Evolutionary conservation across 192 early-diverging fungal species (phyloP), one percentile per base, ranked within the genome.

Genomic region (Entomortierella chlamydospora): DNA sequence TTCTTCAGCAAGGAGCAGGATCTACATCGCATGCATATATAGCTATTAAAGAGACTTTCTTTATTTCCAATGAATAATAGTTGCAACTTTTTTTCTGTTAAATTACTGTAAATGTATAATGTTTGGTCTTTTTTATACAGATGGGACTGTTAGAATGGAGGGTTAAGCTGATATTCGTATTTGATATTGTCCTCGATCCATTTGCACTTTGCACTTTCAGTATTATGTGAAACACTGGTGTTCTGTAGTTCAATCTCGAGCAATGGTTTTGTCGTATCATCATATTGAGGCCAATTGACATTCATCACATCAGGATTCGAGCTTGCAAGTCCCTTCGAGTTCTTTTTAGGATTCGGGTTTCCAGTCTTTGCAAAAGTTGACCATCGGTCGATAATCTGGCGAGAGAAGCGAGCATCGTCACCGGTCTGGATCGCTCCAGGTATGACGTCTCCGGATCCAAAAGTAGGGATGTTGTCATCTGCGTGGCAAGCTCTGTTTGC

Each of bases 351-450:
- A 37, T 84, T 82, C 0, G 83, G 83, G 23, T 84, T 69, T 15
- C 83, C 76, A 1, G 76, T 72, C 57, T 74, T 79, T 3, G 83
- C 83, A 61, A 85, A 85, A 1, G 64, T 54, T 3, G 82, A 60
- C 30, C 80, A 72, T 0, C 81, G 58, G 26, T 58, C 43, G 8
- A 78, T 64, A 4, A 85, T 57, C 41, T 85, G 83, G 3, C 77
- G 68, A 8, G 81, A 64, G 12, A 85, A 73, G 13, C 81, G 73
- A 22, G 82, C 83, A 39, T 82, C 69, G 26, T 85, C 77, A 0
- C 73, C 61, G 2, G 61, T 72, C 29, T 64, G 70, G 0, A 18
- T 8, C 23, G 58, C 22, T 5, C 57, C 55, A 1, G 49, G 56
- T 17, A 77, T 34, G 4, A 52, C 37, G 23, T 58, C 66, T 10